Percentiles rank a stretch among this genome's conserved stretches.
These are phyloP conservation scores for Zelonia costaricensis DNA, from an alignment of 208 protist genomes.

Conservation along the genomic window DNA sequence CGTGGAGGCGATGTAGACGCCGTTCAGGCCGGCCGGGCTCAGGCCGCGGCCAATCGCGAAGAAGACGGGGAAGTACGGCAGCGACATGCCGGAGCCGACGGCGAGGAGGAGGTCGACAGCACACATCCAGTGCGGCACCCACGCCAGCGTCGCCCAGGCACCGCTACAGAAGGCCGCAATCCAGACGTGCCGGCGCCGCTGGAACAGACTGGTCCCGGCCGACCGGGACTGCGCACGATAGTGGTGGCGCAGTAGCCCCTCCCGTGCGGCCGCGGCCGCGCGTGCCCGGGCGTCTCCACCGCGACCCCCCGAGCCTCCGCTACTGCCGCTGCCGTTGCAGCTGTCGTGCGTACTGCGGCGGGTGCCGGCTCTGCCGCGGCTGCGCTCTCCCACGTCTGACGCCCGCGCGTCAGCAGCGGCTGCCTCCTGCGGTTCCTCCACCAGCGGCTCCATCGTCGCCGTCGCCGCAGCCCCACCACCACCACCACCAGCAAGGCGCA, in stretches of 20 bases:
- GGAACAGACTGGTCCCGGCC: too few species aligned
- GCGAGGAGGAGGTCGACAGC: slow-evolving; percentile 44
- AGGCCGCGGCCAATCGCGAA: slow-evolving; percentile 27
- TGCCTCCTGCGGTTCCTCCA: background rate
- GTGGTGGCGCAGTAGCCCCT: too few species aligned
- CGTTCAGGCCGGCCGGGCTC: slow-evolving; percentile 33
- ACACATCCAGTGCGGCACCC: slow-evolving; percentile 58
- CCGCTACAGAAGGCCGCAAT: background rate
- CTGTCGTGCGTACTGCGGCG: background rate
- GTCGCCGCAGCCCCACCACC: too few species aligned
- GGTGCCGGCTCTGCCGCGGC: background rate
- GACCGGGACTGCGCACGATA: too few species aligned
- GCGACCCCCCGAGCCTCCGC: too few species aligned
- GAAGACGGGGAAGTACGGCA: slow-evolving; percentile 53
- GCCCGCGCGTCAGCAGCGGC: background rate
- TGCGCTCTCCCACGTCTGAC: too few species aligned
- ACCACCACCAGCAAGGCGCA: too few species aligned
- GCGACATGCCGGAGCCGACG: slow-evolving; percentile 56
- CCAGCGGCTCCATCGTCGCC: too few species aligned
- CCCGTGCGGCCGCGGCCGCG: too few species aligned
- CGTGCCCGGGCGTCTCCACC: too few species aligned
- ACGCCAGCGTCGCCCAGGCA: slow-evolving; percentile 6
- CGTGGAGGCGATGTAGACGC: slow-evolving; percentile 37
- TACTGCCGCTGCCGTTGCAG: background rate
- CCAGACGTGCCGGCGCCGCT: too few species aligned